These are phyloP conservation scores for Dictyostelium intermedium DNA, from an alignment of 78 protist genomes.

Conservation along the genomic window DNA sequence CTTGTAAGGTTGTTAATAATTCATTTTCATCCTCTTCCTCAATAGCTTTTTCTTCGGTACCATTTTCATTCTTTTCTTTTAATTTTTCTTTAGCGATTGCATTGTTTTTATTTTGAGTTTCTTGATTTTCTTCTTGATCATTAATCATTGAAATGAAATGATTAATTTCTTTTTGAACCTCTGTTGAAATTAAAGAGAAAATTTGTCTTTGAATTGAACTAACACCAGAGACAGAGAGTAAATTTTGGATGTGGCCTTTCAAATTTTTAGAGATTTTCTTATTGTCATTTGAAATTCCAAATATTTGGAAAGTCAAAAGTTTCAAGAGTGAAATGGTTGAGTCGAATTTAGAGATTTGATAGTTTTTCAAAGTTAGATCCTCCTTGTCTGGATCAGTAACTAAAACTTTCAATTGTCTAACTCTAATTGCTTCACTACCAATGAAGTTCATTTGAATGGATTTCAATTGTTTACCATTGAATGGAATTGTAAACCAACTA, in stretches of 20 bases:
- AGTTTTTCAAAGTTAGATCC: background rate
- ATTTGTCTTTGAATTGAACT: constrained; percentile 53
- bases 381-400: constrained; percentile 10
- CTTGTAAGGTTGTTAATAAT: background rate
- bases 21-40: background rate
- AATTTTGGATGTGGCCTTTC: background rate
- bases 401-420: constrained; percentile 17
- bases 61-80: background rate
- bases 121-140: background rate
- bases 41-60: background rate
- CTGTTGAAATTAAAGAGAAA: constrained; percentile 43
- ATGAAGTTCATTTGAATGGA: background rate
- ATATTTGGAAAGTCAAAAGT: constrained; percentile 57
- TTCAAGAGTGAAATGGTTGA: constrained; percentile 40
- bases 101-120: background rate
- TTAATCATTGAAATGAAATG: constrained; percentile 17
- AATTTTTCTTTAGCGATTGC: background rate
- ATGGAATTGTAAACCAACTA: constrained; percentile 31
- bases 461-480: background rate
- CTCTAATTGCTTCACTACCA: constrained; percentile 21
- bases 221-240: constrained; percentile 10
- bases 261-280: constrained; percentile 27
- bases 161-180: constrained; percentile 62
- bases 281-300: constrained; percentile 36
- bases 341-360: constrained; percentile 47